Percentiles rank a stretch among this genome's conserved stretches.
These are phyloP conservation scores for Phytopythium cucurbitacearum DNA, from an alignment of 352 stramenopile species.

Conservation along the genomic window DNA sequence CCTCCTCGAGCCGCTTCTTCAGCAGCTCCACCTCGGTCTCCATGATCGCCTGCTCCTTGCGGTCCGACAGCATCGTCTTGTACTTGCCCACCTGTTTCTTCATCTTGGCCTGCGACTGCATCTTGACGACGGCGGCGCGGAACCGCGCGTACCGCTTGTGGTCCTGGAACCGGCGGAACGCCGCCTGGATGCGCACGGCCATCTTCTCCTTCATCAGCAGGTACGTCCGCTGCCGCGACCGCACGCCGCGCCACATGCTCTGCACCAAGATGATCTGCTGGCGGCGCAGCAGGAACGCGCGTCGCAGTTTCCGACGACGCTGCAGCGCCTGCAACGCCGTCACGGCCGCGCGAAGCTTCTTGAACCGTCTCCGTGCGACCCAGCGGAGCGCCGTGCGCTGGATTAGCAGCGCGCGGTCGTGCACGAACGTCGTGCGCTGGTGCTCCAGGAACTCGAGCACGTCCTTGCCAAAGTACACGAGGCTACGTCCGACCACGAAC, in stretches of 20 bases:
- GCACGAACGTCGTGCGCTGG: slow-evolving; percentile 60
- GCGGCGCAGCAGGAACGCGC: slow-evolving; percentile 37
- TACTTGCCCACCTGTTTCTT: slow-evolving; percentile 78
- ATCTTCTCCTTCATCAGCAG: slow-evolving; percentile 53
- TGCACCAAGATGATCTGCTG: slow-evolving; percentile 51
- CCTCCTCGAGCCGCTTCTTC: slow-evolving; percentile 72
- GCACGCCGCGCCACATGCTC: slow-evolving; percentile 70
- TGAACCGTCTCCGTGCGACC: slow-evolving; percentile 47
- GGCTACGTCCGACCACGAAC: slow-evolving; percentile 82
- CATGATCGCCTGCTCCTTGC: slow-evolving; percentile 70
- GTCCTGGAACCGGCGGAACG: slow-evolving; percentile 41
- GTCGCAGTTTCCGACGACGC: slow-evolving; percentile 36
- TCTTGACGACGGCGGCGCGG: slow-evolving; percentile 61
- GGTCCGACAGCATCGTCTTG: slow-evolving; percentile 44
- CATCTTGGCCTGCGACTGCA: slow-evolving; percentile 72
- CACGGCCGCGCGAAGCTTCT: slow-evolving; percentile 46
- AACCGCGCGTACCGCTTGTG: slow-evolving; percentile 50
- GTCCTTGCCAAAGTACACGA: slow-evolving; percentile 93
- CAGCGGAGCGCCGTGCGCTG: slow-evolving; percentile 51
- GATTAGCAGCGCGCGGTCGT: slow-evolving; percentile 61
- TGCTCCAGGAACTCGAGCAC: slow-evolving; percentile 90
- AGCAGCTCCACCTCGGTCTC: slow-evolving; percentile 70
- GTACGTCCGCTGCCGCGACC: slow-evolving; percentile 47
- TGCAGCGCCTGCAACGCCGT: slow-evolving; percentile 55
- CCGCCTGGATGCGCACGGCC: slow-evolving; percentile 55